These are phyloP conservation scores for Arthrobotrys conoides DNA, from an alignment of 2,329 filamentous ascomycete genomes.

Conservation along the genomic window DNA sequence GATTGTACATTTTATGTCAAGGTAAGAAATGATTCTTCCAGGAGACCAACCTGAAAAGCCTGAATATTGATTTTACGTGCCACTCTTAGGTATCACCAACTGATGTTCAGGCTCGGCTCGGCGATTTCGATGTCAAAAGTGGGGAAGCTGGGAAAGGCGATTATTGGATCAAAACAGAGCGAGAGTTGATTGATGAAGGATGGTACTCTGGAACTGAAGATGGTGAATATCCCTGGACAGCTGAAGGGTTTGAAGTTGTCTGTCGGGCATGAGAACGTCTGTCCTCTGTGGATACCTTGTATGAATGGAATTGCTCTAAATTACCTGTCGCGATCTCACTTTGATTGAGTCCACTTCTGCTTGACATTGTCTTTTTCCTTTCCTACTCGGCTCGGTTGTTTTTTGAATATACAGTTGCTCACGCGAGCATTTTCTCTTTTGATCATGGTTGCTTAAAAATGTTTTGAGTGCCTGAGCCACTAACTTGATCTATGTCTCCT, in stretches of 20 bases:
- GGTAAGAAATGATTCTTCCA: slow-evolving; percentile 34
- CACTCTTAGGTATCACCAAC: slow-evolving; percentile 62
- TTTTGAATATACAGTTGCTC: slow-evolving; percentile 9
- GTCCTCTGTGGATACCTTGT: not conserved
- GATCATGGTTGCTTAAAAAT: not conserved
- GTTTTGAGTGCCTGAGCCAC: not conserved
- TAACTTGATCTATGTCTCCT: slow-evolving; percentile 34
- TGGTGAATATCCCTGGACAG: slow-evolving; percentile 59
- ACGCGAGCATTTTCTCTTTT: slow-evolving; percentile 23
- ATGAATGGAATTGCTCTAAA: not conserved
- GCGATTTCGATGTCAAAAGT: slow-evolving; percentile 84
- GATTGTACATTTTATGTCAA: slow-evolving; percentile 83
- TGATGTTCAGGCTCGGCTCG: slow-evolving; percentile 74
- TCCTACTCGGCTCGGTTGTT: not conserved
- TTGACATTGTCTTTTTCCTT: not conserved
- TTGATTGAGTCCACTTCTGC: slow-evolving; percentile 6
- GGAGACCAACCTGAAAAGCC: not conserved
- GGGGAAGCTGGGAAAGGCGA: slow-evolving; percentile 74
- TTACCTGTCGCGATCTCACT: not conserved
- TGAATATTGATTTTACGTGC: not conserved
- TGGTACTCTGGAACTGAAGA: slow-evolving; percentile 74
- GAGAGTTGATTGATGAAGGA: slow-evolving; percentile 75
- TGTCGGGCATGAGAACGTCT: slow-evolving; percentile 41
- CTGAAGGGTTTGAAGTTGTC: slow-evolving; percentile 41
- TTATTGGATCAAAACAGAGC: slow-evolving; percentile 78